Conservation (phyloP, 768 basidiomycete genomes). For the Neoboletus magnificus region DNA sequence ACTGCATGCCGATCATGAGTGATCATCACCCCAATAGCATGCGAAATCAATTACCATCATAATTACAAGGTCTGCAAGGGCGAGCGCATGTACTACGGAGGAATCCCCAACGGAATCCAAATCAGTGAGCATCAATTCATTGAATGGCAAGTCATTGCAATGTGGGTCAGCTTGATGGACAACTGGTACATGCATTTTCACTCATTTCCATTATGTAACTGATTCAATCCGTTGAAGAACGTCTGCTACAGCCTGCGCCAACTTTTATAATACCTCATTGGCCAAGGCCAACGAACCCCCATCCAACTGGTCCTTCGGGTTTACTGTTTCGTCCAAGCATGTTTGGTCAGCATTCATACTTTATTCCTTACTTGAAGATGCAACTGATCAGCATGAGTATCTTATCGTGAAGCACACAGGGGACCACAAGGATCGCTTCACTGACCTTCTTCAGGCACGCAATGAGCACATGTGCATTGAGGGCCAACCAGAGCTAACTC, state of each 20-base stretch:
- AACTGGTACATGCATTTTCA: not conserved
- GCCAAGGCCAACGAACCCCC: not conserved
- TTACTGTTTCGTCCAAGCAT: not conserved
- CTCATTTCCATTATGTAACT: not conserved
- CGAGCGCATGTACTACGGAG: not conserved
- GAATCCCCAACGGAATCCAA: not conserved
- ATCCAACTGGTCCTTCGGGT: not conserved
- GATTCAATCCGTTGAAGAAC: not conserved
- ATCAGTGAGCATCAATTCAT: not conserved
- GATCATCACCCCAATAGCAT: too few species aligned
- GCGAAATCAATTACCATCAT: conserved; percentile 1
- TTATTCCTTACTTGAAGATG: conserved; percentile 6
- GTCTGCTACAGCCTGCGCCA: not conserved
- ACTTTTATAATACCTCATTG: not conserved
- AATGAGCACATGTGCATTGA: not conserved
- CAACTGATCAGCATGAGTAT: not conserved
- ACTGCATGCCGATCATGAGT: too few species aligned
- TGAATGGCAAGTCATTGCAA: not conserved
- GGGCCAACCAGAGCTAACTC: not conserved
- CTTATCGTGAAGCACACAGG: not conserved
- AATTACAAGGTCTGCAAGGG: conserved; percentile 2
- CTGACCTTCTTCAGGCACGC: not conserved
- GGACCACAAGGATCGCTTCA: not conserved
- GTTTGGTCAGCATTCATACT: not conserved
- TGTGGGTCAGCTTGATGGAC: conserved; percentile 5